phyloP scores from a whole-genome alignment of 169 alveolate species.

The Eimeria necatrix region DNA sequence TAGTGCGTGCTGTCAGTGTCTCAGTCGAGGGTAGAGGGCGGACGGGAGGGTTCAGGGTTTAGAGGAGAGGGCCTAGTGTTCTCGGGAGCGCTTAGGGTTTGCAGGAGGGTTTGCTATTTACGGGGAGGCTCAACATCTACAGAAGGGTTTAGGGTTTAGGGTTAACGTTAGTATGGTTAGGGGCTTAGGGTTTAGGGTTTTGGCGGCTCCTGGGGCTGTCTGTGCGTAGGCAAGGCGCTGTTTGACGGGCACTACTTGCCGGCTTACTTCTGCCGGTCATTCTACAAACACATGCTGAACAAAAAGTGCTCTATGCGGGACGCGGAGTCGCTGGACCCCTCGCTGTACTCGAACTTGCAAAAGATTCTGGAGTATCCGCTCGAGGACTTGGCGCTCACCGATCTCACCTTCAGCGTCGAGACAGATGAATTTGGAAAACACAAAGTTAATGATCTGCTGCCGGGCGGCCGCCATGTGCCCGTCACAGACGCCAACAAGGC shows the following conservation, averaged over 20 bases:
- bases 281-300: constrained; percentile 98
- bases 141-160: too few species aligned
- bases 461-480: constrained; percentile 95
- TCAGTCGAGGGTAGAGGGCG: too few species aligned
- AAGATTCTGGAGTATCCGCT: constrained; percentile 96
- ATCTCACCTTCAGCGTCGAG: constrained; percentile 93
- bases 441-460: constrained; percentile 96
- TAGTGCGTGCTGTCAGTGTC: too few species aligned
- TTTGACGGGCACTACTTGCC: constrained; percentile 97
- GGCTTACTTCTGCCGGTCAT: constrained; percentile 98
- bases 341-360: constrained; percentile 96
- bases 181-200: too few species aligned
- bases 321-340: constrained; percentile 99
- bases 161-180: too few species aligned
- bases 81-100: too few species aligned
- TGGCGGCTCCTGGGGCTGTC: constrained; percentile 85
- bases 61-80: too few species aligned
- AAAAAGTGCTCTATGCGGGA: constrained; percentile 97
- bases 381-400: constrained; percentile 92
- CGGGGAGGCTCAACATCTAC: constrained; percentile 91
- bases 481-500: constrained; percentile 84
- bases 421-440: constrained; percentile 97
- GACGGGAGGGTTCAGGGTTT: too few species aligned
- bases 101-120: constrained; percentile 83
- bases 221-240: constrained; percentile 92